Evolutionary conservation across 2,329 filamentous ascomycete species (phyloP).

Genomic region (Fusarium anguioides): DNA sequence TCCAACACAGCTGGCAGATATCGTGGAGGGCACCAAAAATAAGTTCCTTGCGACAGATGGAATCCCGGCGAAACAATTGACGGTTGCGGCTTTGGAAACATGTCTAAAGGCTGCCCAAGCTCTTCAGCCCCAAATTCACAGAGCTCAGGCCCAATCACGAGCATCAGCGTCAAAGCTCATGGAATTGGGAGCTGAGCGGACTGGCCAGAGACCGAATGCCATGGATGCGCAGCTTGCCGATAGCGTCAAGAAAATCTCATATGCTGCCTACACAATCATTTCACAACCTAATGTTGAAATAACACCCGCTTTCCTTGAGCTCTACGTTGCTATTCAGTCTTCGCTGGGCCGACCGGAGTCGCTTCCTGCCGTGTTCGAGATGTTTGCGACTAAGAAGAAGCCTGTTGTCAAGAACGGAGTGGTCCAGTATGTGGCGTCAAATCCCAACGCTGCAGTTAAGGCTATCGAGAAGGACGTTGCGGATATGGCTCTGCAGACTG

Average conservation of each 20-base stretch:
- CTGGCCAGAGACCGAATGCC: conserved; percentile 44
- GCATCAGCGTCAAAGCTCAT: conserved; percentile 67
- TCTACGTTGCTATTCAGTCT: conserved; percentile 82
- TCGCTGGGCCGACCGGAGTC: conserved; percentile 78
- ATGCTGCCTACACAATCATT: conserved; percentile 75
- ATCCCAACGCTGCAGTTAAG: conserved; percentile 74
- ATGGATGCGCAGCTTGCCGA: conserved; percentile 54
- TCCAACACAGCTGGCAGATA: conserved; percentile 53
- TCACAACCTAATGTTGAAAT: conserved; percentile 83
- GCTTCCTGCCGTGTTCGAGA: conserved; percentile 80
- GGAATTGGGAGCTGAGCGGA: conserved; percentile 54
- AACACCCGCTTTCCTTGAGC: conserved; percentile 74
- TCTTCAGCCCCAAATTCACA: conserved; percentile 55
- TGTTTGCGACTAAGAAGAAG: conserved; percentile 86
- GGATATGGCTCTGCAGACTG: conserved; percentile 78
- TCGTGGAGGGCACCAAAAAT: conserved; percentile 57
- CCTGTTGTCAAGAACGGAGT: conserved; percentile 70
- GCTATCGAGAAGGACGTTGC: conserved; percentile 79
- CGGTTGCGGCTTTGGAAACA: conserved; percentile 57
- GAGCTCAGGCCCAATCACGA: conserved; percentile 53
- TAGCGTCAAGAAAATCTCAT: conserved; percentile 64
- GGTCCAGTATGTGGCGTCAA: conserved; percentile 69
- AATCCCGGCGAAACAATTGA: conserved; percentile 58
- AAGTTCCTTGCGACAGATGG: conserved; percentile 58
- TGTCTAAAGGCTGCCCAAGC: conserved; percentile 59